Base-by-base conservation (phyloP, 2,329 filamentous ascomycete species). In the Trichophyton benhamiae region DNA sequence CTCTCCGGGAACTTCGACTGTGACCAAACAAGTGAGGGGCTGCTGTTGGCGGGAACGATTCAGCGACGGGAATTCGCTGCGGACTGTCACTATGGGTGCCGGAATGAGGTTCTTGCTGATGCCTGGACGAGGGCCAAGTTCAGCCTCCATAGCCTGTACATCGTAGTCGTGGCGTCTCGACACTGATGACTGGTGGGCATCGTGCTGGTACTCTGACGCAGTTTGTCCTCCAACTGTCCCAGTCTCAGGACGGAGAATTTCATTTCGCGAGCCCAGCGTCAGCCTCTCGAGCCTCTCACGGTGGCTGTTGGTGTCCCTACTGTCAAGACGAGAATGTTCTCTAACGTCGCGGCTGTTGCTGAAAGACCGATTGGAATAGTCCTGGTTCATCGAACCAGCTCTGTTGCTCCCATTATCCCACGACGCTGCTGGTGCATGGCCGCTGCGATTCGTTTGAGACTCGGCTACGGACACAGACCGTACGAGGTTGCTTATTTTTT, bases 21-120 rank as follows among this genome's bases (percentile, higher is more conserved):
- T 97, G 58, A 99, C 83, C 60, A 99, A 78, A 69, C 94, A 99
- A 0, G 94, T 97, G 65, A 99, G 79, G 9, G 89, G 94, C 73
- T 99, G 94, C 73, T 96, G 94, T 71, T 96, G 90, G 58, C 91
- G 87, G 20, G 91, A 96, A 65, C 90, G 83, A 73, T 82, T 96
- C 69, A 99, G 83, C 1, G 94, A 97, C 0, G 94, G 94, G 70
- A 96, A 99, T 74, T 99, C 94, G 71, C 92, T 97, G 63, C 92
- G 88, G 57, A 99, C 88, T 0, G 89, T 95, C n/a, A 99, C 91
- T 0, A 84, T 88, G 0, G 94, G 94, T 4, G 91, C 79, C 0
- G 94, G 91, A 62, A 97, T 96, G 0, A 91, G 90, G 67, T 95
- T 96, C 68, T 87, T 88, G 8, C 85, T 81, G 20, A 87, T 72